Base-by-base conservation (phyloP, 345 rosid species). In the Brassica carinata region DNA sequence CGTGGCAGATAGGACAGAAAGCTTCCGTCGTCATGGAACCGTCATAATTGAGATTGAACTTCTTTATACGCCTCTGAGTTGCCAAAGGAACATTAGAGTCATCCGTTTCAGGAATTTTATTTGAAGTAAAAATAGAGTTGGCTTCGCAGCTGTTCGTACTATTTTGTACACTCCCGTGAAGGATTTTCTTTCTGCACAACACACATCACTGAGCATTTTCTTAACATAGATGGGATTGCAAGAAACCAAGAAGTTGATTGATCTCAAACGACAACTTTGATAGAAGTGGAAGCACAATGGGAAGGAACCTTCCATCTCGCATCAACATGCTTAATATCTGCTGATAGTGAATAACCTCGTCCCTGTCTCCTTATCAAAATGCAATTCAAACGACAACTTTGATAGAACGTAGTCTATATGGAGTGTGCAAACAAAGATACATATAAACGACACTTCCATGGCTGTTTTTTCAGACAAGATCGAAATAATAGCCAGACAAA, bases 251-350 rank as follows among this genome's bases (percentile, higher is more conserved):
- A 33, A 51, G 66, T 59, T 59, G 34, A 45, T 33, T 33, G 36
- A 33, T 33, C 36, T 33, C 36, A 33, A 33, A 33, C 7, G 36
- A 33, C 36, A 33, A 33, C 36, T 33, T 33, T 33, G 36, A 33
- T 33, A 33, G 36, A 33, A 33, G 7, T 33, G 36, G 36, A 77
- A 91, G 90, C 53, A 96, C 97, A 10, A 91, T 77, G 3, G 98
- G 98, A 13, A 85, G 26, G 26, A 23, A 23, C 79, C 71, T 89
- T 85, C 93, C 97, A 88, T 82, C 99, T 88, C 7, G 93, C 88
- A 85, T 96, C 99, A 65, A 91, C 94, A 66, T 89, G 87, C 74
- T 96, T 97, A 75, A 96, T 89, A 84, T 96, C 98, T 63, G 98
- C 98, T n/a, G 98, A 84, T 71, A 96, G 87, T 72, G 99, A 93